Conservation (phyloP, 345 rosid genomes). For the Barbarea vulgaris region DNA sequence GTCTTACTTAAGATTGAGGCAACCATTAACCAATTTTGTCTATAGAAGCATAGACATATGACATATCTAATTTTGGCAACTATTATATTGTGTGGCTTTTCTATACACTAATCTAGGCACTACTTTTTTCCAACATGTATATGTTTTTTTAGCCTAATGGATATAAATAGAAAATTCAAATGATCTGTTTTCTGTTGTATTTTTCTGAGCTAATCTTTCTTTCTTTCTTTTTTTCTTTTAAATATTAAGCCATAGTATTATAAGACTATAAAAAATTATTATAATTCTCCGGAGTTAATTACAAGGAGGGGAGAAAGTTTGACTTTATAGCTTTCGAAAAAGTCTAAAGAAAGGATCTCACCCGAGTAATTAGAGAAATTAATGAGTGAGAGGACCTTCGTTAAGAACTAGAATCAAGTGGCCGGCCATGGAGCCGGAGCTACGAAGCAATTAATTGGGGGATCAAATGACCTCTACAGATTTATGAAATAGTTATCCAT, state of each 20-base stretch:
- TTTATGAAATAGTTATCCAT: background rate
- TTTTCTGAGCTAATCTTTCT: background rate
- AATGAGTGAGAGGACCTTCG: background rate
- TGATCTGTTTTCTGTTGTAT: background rate
- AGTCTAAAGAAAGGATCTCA: background rate
- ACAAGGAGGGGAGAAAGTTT: background rate
- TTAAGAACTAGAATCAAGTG: background rate
- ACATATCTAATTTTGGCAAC: background rate
- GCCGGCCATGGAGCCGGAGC: constrained; percentile 6
- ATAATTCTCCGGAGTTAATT: background rate
- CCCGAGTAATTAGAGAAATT: background rate
- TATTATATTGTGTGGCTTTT: background rate
- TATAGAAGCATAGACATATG: too few relatives aligned
- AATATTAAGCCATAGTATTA: too few relatives aligned
- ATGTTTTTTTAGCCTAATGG: background rate
- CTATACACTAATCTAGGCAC: too few relatives aligned
- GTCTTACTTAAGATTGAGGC: background rate
- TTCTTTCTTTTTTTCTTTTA: too few relatives aligned
- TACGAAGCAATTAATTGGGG: constrained; percentile 1
- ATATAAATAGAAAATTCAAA: background rate
- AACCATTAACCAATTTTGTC: background rate
- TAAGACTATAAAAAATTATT: too few relatives aligned
- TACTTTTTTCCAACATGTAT: background rate
- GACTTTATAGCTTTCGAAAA: background rate
- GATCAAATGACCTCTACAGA: constrained; percentile 3